Percentiles rank a stretch among this genome's conserved stretches.
Conservation (phyloP, 78 protist species). For the Dictyostelium firmibasis region DNA sequence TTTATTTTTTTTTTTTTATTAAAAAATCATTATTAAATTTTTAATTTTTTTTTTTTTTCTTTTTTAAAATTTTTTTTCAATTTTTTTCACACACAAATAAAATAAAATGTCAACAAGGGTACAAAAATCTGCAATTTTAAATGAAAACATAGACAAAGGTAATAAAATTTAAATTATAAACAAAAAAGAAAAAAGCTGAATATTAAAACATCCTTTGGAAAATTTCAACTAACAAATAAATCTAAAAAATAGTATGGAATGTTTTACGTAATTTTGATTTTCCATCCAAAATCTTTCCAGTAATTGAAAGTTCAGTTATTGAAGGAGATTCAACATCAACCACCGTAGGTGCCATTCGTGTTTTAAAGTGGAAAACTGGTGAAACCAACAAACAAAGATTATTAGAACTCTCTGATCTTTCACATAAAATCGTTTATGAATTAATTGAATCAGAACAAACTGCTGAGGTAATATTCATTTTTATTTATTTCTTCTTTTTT, state of each 20-base stretch:
- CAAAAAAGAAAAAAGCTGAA: not conserved
- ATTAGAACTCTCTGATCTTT: constrained; percentile 42
- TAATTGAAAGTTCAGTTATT: constrained; percentile 2
- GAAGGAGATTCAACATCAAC: constrained; percentile 21
- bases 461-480: not conserved
- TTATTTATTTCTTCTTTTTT: not conserved
- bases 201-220: too few species aligned
- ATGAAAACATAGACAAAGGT: not conserved
- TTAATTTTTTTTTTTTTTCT: not conserved
- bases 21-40: not conserved
- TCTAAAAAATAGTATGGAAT: constrained; percentile 3
- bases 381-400: constrained; percentile 34
- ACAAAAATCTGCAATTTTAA: not conserved
- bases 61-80: not conserved
- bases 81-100: not conserved
- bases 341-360: constrained; percentile 42
- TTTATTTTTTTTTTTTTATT: not conserved
- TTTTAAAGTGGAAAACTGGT: constrained; percentile 50
- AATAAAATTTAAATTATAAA: not conserved
- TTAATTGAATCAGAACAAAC: constrained; percentile 11
- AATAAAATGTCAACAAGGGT: constrained; percentile 4
- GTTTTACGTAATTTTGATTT: constrained; percentile 14
- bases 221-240: too few species aligned
- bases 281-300: constrained; percentile 13
- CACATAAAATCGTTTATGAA: constrained; percentile 14